Base-by-base conservation (phyloP, 1,139 yeast species). In the Entelexis sorbosivorans region DNA sequence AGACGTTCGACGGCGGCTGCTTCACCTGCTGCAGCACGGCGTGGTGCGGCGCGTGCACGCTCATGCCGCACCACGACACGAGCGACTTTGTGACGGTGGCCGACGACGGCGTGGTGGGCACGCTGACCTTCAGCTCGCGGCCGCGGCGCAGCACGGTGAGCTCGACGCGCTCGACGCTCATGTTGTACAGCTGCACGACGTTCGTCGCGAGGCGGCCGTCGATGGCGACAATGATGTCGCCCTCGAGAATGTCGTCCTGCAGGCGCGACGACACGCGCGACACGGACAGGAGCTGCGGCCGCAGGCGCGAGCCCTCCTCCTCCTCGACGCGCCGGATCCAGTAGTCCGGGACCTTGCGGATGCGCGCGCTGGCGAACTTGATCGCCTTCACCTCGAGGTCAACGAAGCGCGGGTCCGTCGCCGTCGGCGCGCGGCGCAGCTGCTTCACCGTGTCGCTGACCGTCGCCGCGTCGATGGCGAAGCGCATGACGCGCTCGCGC, bases 31-130 rank as follows among this genome's bases (percentile, higher is more conserved):
- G 95, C 53, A 81, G 71, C 24, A 81, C 85, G 8, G 83, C 82
- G 59, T 79, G 85, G 61, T 79, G 85, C 28, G 86, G 85, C 46
- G 71, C 69, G 59, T 80, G 86, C 40, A 81, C 63, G 5, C 82
- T 69, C 39, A 88, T 82, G 31, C 96, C 96, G 52, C 89, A 78
- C 91, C 95, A 88, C 52, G 75, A 73, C 6, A 83, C 81, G 39
- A 86, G 72, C 53, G 81, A 80, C 39, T 77, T 75, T 1, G 95
- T 85, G 51, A 78, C 75, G 46, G 81, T 70, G 34, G 73, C 72
- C 20, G 73, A 72, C 9, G 84, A 73, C 31, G 74, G 73, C 2
- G 76, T 73, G 1, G 94, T 81, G 11, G 85, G 81, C 6, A 84
- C 87, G 20, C 66, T 67, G 29, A 87, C 61, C 44, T 77, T 78